phyloP scores from a whole-genome alignment of 768 basidiomycete genomes.

The Lentinula boryana region DNA sequence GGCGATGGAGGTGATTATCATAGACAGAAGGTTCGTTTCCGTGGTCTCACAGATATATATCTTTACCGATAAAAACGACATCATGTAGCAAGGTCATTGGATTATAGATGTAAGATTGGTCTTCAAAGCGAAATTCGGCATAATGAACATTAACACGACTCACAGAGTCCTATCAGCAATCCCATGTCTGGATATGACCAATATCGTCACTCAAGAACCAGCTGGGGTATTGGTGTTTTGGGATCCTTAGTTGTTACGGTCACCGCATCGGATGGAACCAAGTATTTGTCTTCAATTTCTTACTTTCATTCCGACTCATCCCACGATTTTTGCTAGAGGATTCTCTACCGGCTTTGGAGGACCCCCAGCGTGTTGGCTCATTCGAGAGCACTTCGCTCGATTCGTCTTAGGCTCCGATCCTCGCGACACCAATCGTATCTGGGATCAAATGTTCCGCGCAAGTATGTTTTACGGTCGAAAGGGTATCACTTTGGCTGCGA shows the following conservation, averaged over 20 bases:
- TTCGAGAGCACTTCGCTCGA: conserved; percentile 21
- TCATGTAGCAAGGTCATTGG: conserved; percentile 18
- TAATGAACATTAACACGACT: neutral
- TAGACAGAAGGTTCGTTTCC: conserved; percentile 7
- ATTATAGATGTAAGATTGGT: conserved; percentile 15
- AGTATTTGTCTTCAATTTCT: neutral
- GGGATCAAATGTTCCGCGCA: conserved; percentile 24
- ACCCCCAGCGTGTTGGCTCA: conserved; percentile 25
- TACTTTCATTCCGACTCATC: neutral
- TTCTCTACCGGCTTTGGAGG: conserved; percentile 25
- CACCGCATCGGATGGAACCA: conserved; percentile 22
- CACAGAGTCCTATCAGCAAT: conserved; percentile 9
- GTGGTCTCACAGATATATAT: neutral
- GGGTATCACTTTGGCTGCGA: conserved; percentile 23
- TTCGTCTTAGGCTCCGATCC: conserved; percentile 24
- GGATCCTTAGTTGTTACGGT: conserved; percentile 24
- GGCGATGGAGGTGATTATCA: conserved; percentile 18
- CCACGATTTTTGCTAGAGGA: conserved; percentile 9
- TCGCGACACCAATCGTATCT: conserved; percentile 21
- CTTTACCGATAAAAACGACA: neutral
- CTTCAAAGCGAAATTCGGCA: neutral
- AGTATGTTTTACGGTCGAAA: conserved; percentile 26
- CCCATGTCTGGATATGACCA: conserved; percentile 21
- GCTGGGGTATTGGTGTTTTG: conserved; percentile 23
- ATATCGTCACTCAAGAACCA: conserved; percentile 21